These are phyloP conservation scores for Tetragonia tetragonoides DNA, from an alignment of 148 eudicot genomes.

Conservation along the genomic window DNA sequence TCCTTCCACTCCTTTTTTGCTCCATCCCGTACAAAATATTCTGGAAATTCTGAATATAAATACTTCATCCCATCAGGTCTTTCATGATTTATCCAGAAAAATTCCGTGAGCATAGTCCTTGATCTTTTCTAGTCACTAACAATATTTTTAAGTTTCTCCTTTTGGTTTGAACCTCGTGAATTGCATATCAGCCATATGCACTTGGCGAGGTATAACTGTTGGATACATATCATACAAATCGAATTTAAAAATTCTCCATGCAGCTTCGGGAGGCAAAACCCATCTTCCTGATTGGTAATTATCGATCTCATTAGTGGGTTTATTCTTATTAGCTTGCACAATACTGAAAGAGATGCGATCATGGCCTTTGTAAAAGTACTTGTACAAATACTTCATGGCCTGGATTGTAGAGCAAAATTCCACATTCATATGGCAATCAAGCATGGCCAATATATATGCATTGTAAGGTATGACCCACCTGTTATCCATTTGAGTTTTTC, in stretches of 20 bases:
- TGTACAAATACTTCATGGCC: conserved; percentile 31
- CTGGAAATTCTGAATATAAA: too few relatives aligned
- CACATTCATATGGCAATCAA: conserved; percentile 29
- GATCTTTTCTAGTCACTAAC: too few relatives aligned
- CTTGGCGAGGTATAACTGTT: too few relatives aligned
- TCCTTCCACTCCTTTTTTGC: too few relatives aligned
- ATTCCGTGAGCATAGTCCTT: too few relatives aligned
- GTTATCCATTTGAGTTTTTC: conserved; percentile 6
- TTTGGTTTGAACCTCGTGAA: too few relatives aligned
- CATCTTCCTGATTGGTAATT: conserved; percentile 12
- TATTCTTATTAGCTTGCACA: not conserved
- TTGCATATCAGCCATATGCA: too few relatives aligned
- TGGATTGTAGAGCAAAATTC: conserved; percentile 23
- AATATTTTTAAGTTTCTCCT: too few relatives aligned
- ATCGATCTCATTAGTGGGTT: conserved; percentile 3
- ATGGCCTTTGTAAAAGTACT: conserved; percentile 30
- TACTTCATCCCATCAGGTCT: too few relatives aligned
- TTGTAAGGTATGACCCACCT: conserved; percentile 34
- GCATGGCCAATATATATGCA: conserved; percentile 17
- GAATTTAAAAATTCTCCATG: conserved; percentile 9
- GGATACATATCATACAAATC: not conserved
- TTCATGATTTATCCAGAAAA: too few relatives aligned
- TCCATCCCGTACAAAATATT: too few relatives aligned
- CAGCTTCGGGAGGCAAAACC: conserved; percentile 16
- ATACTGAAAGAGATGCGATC: conserved; percentile 3